Evolutionary conservation across 2,329 filamentous ascomycete genomes (phyloP).

Genomic region (Talaromyces rugulosus): DNA sequence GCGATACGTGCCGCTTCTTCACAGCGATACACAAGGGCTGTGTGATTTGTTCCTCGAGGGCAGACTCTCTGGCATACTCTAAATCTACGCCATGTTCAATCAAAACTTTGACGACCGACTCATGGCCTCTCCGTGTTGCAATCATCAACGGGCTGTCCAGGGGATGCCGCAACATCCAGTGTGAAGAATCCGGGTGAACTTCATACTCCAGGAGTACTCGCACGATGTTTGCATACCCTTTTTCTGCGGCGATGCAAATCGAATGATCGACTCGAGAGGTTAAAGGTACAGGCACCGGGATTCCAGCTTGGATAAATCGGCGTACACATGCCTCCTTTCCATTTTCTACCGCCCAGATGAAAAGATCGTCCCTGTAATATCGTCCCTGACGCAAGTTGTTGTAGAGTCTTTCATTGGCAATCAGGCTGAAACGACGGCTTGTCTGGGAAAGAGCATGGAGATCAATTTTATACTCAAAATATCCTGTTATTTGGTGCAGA

Average conservation of each 20-base stretch:
- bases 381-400: neutral
- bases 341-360: neutral
- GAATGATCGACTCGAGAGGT: neutral
- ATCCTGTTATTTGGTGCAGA: neutral
- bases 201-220: neutral
- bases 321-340: neutral
- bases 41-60: neutral
- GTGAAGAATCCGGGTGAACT: neutral
- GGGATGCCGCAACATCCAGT: too few relatives aligned
- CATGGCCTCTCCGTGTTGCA: neutral
- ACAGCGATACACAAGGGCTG: neutral
- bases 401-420: neutral
- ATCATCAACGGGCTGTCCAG: neutral
- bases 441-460: neutral
- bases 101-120: neutral
- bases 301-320: neutral
- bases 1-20: neutral
- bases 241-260: neutral
- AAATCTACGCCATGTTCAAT: neutral
- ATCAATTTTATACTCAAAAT: neutral
- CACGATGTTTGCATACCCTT: neutral
- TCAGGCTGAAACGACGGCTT: neutral
- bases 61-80: neutral
- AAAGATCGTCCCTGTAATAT: neutral
- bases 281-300: neutral